Evolutionary conservation across 2,329 filamentous ascomycete species (phyloP).

Genomic region (Aspergillus candidus): DNA sequence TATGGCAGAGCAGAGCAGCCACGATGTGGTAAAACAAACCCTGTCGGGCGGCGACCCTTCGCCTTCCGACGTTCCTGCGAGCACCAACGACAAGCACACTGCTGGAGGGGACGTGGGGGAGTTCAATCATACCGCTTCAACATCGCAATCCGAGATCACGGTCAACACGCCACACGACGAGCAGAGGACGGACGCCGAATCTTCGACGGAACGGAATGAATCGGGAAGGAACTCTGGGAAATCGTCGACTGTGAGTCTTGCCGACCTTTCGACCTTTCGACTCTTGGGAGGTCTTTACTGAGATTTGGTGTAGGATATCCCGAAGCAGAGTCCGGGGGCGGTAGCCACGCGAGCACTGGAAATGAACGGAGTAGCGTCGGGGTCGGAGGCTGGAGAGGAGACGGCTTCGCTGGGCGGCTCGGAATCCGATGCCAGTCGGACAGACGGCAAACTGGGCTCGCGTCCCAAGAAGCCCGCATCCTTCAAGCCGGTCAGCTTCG

Average conservation of each 20-base stretch:
- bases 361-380: conserved; percentile 33
- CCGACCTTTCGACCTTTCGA: neutral
- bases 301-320: conserved; percentile 20
- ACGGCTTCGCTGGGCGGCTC: conserved; percentile 47
- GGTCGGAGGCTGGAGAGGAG: conserved; percentile 35
- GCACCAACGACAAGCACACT: conserved; percentile 49
- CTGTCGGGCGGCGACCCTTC: conserved; percentile 59
- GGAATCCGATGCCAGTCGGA: conserved; percentile 58
- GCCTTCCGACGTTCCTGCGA: conserved; percentile 62
- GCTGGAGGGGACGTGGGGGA: conserved; percentile 46
- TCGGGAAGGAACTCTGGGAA: conserved; percentile 21
- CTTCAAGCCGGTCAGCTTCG: conserved; percentile 62
- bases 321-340: conserved; percentile 26
- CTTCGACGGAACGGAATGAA: conserved; percentile 16
- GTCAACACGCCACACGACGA: conserved; percentile 19
- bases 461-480: conserved; percentile 56
- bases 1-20: conserved; percentile 66
- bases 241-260: conserved; percentile 26
- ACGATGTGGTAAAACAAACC: conserved; percentile 67
- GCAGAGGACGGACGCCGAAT: conserved; percentile 16
- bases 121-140: conserved; percentile 36
- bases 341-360: conserved; percentile 34
- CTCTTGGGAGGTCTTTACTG: conserved; percentile 14
- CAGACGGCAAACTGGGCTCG: conserved; percentile 42
- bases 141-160: conserved; percentile 23